phyloP scores from a whole-genome alignment of 805 yeast species.

The Candida peoriensis region DNA sequence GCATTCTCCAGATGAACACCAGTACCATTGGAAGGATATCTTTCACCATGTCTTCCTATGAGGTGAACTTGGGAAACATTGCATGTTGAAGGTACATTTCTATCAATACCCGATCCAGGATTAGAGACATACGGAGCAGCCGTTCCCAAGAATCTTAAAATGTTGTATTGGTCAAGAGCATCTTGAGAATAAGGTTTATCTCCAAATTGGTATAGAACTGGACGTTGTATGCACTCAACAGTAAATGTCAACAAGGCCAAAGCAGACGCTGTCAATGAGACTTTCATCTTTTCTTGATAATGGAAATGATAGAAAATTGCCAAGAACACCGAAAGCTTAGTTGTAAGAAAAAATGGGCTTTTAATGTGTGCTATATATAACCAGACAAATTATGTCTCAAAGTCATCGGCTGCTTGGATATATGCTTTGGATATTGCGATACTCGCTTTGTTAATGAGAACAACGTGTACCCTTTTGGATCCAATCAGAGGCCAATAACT shows the following conservation, averaged over 20 bases:
- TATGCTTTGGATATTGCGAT: too few species aligned
- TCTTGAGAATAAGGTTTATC: constrained; percentile 24
- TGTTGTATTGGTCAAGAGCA: constrained; percentile 39
- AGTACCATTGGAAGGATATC: constrained; percentile 37
- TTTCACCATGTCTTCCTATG: constrained; percentile 53
- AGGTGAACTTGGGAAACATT: constrained; percentile 49
- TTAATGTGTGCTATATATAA: too few species aligned
- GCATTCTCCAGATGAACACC: constrained; percentile 14
- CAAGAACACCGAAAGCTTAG: too few species aligned
- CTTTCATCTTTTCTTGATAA: background rate
- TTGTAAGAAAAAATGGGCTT: too few species aligned
- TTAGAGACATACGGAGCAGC: constrained; percentile 47
- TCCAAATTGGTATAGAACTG: background rate
- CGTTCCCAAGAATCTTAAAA: constrained; percentile 43
- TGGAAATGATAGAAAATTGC: background rate
- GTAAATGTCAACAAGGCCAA: background rate
- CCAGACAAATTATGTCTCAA: too few species aligned
- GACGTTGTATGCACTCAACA: background rate
- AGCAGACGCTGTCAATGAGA: background rate
- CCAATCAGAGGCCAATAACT: too few species aligned
- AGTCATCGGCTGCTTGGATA: too few species aligned
- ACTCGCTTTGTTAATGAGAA: too few species aligned
- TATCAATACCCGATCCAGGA: constrained; percentile 47
- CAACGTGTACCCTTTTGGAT: too few species aligned
- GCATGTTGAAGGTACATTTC: constrained; percentile 49